Base-by-base conservation (phyloP, 371 early-diverging fungal genomes). In the Mucor velutinosus region DNA sequence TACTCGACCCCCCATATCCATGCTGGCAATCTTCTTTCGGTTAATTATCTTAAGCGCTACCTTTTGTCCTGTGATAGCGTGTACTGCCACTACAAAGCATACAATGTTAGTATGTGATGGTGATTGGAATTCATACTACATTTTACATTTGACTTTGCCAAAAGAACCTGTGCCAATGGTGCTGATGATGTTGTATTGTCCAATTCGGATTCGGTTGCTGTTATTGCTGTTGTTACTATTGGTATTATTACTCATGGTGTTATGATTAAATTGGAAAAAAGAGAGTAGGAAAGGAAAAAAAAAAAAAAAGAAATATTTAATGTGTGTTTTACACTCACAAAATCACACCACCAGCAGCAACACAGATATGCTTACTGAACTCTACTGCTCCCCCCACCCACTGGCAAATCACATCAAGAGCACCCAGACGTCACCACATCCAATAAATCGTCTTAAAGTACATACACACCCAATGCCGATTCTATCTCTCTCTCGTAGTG, bases 21-120 rank as follows among this genome's bases (percentile, higher is more conserved):
- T 88, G 72, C 90, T 93, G 14, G 93, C 92, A 30, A 98, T 93
- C 75, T 92, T 92, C 69, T 91, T 87, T 63, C 94, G 85, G 75
- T 96, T 96, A 62, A 98, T 94, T 66, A 97, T 91, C 77, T 98
- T 98, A 55, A 98, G 83, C n/a, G 99, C 99, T 7, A 98, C 99
- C 68, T 93, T 93, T 71, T 95, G 95, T 30, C 94, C 93, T 7
- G 98, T 96, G 62, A 92, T 86, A 25, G 92, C 86, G 74, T 98
- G 99, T 25, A 94, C 93, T 15, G 97, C 99, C 76, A 96, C 98
- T 97, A 81, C 47, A 29, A 7, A 51, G 33, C 33, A 33, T 8
- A 63, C 19, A 19, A 47, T n/a, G 30, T 60, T 27, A 70, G 58
- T 37, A 0, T 30, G 14, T 14, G 14, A 8, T 14, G 37, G 23